Evolutionary conservation across 257 asterid genomes (phyloP).

Genomic region (Gardenia jasminoides): DNA sequence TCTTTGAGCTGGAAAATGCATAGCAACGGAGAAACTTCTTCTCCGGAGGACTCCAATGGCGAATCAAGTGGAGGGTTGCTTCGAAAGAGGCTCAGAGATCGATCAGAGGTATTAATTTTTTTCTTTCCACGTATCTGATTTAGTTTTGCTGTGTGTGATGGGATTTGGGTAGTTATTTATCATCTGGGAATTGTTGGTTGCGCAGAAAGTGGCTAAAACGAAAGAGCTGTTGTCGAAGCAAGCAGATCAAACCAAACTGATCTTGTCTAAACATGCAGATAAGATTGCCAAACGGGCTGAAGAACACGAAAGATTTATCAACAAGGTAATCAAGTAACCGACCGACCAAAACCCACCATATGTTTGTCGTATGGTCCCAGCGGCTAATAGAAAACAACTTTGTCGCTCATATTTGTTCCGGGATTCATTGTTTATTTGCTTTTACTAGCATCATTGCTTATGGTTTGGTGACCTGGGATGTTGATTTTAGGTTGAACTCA

Average conservation of each 20-base stretch:
- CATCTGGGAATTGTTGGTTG: conserved; percentile 22
- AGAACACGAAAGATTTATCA: conserved; percentile 88
- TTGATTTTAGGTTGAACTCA: conserved; percentile 17
- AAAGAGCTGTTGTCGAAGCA: conserved; percentile 70
- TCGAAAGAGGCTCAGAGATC: conserved; percentile 63
- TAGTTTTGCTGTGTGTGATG: background rate
- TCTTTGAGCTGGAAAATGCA: conserved; percentile 35
- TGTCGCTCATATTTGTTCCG: background rate
- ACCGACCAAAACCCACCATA: background rate
- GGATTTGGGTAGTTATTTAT: conserved; percentile 13
- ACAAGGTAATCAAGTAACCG: conserved; percentile 59
- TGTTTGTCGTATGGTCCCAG: background rate
- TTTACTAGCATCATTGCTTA: background rate
- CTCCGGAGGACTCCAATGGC: conserved; percentile 50
- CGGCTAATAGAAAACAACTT: background rate
- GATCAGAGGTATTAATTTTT: conserved; percentile 53
- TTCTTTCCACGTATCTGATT: background rate
- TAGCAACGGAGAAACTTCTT: conserved; percentile 40
- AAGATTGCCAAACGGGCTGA: conserved; percentile 95
- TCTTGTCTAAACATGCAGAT: conserved; percentile 64
- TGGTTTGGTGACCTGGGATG: conserved; percentile 4
- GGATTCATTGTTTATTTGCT: background rate
- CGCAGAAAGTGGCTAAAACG: conserved; percentile 84
- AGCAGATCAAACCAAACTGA: conserved; percentile 58
- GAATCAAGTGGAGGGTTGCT: conserved; percentile 43